Percentiles rank a stretch among this genome's conserved stretches.
Evolutionary conservation across 2,329 filamentous ascomycete genomes (phyloP).

Genomic region (Penicillium brasilianum): DNA sequence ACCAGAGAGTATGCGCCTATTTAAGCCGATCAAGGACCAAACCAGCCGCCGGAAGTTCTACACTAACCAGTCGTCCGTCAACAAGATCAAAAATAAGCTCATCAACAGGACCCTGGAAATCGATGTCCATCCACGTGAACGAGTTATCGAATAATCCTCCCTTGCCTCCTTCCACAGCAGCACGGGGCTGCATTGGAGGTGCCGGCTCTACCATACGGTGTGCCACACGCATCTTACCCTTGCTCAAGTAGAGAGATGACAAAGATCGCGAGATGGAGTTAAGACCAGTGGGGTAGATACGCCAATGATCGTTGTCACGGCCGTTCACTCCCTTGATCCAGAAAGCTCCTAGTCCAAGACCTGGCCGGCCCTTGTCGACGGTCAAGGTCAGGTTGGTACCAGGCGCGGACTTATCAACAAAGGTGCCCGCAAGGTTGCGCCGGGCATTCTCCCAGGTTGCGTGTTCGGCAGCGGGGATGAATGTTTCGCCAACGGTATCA

Average conservation of each 20-base stretch:
- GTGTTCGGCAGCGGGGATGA: constrained; percentile 16
- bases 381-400: constrained; percentile 3
- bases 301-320: not conserved
- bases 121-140: constrained; percentile 16
- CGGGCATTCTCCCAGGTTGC: constrained; percentile 13
- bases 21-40: not conserved
- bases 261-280: constrained; percentile 6
- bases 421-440: constrained; percentile 13
- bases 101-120: not conserved
- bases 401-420: constrained; percentile 1
- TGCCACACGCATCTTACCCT: not conserved
- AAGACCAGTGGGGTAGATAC: not conserved
- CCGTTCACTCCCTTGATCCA: not conserved
- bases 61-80: not conserved
- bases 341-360: constrained; percentile 3
- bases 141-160: constrained; percentile 18
- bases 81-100: not conserved
- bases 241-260: not conserved
- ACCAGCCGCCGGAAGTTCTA: not conserved
- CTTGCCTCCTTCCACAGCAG: constrained; percentile 14
- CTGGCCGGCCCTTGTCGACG: not conserved
- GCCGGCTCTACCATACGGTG: constrained; percentile 2
- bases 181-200: constrained; percentile 3
- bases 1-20: not conserved
- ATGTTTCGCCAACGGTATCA: constrained; percentile 12